A percentile compares a stretch with the other conserved stretches of the same genome.
Evolutionary conservation across 1,139 yeast genomes (phyloP).

Genomic region (Taphrina deformans): DNA sequence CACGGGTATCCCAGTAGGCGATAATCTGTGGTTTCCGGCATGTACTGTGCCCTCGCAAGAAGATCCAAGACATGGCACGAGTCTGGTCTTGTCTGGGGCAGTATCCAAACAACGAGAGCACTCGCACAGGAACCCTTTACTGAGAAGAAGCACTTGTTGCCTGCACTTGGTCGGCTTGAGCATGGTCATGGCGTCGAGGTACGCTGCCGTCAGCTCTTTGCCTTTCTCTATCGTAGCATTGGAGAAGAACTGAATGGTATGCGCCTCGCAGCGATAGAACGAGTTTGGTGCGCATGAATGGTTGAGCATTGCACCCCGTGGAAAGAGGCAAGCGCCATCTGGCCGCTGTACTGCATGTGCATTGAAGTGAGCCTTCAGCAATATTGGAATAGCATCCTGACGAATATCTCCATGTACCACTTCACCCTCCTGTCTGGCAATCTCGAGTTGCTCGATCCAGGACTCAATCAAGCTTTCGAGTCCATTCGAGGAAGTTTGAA

Average conservation of each 20-base stretch:
- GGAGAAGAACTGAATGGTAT: slow-evolving; percentile 9
- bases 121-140: slow-evolving; percentile 21
- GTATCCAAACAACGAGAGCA: background rate
- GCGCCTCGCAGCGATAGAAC: slow-evolving; percentile 16
- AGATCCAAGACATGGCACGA: background rate
- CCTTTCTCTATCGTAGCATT: background rate
- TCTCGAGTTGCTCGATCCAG: background rate
- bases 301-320: slow-evolving; percentile 24
- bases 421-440: background rate
- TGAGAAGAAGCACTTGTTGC: background rate
- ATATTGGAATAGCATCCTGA: background rate
- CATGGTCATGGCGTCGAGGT: slow-evolving; percentile 16
- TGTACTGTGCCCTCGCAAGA: background rate
- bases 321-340: slow-evolving; percentile 7
- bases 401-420: background rate
- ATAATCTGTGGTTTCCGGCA: background rate
- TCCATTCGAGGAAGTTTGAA: background rate
- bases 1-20: no score
- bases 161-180: slow-evolving; percentile 1
- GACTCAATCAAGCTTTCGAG: background rate
- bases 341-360: slow-evolving; percentile 27
- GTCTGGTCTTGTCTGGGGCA: background rate
- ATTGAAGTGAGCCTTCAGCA: slow-evolving; percentile 23
- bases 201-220: slow-evolving; percentile 25
- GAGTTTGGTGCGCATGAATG: slow-evolving; percentile 25